Conservation (phyloP, 768 basidiomycete species). For the Cystofilobasidium bisporidii region DNA sequence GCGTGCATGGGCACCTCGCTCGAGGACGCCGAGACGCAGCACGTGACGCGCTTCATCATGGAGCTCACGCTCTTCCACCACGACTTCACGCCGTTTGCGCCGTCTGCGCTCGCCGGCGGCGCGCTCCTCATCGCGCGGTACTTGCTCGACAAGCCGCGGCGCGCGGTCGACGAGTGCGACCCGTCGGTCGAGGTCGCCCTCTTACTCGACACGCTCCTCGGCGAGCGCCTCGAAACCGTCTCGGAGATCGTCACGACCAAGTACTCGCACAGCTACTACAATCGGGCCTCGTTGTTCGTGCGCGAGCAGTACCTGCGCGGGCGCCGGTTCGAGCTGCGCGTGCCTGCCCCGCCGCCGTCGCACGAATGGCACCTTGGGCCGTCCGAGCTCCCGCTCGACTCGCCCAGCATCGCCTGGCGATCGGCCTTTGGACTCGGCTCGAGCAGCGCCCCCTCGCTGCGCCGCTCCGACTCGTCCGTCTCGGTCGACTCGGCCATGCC, state of each 20-base stretch:
- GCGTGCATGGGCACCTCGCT: constrained; percentile 43
- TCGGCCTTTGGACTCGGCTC: neutral
- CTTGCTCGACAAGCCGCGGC: constrained; percentile 69
- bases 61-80: constrained; percentile 96
- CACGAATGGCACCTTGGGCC: neutral
- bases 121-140: constrained; percentile 78
- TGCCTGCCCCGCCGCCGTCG: neutral
- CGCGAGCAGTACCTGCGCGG: constrained; percentile 71
- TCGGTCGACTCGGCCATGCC: constrained; percentile 25
- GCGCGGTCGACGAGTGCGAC: constrained; percentile 31
- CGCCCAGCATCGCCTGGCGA: neutral
- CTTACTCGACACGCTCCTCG: constrained; percentile 71
- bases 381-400: neutral
- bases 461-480: constrained; percentile 9
- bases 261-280: constrained; percentile 80
- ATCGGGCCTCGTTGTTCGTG: constrained; percentile 84
- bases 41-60: constrained; percentile 96
- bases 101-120: constrained; percentile 77
- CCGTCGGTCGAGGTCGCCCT: constrained; percentile 38
- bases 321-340: constrained; percentile 8
- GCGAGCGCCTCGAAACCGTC: constrained; percentile 47
- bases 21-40: constrained; percentile 83
- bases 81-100: constrained; percentile 76
- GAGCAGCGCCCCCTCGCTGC: neutral
- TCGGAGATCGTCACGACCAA: constrained; percentile 12